Conservation (phyloP, 2,329 filamentous ascomycete genomes). For the Colletotrichum cereale region DNA sequence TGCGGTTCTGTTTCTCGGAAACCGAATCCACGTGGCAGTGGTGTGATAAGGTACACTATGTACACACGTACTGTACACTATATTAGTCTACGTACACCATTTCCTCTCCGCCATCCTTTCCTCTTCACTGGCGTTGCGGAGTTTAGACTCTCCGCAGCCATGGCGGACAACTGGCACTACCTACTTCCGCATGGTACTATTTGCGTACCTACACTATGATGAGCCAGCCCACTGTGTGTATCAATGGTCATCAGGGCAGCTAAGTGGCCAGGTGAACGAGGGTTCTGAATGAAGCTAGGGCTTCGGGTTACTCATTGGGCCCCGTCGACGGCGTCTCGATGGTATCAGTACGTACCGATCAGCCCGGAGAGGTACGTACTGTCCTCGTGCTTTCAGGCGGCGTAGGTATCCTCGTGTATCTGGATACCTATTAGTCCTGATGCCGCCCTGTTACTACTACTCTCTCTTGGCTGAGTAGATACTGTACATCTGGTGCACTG, state of each 20-base stretch:
- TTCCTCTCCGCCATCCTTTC: neutral
- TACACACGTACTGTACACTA: no score
- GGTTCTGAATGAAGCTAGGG: constrained; percentile 10
- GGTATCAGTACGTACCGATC: no score
- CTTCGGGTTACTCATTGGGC: constrained; percentile 33
- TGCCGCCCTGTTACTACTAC: no score
- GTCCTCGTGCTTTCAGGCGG: constrained; percentile 12
- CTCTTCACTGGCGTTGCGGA: constrained; percentile 6
- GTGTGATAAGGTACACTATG: neutral
- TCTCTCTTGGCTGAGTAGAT: neutral
- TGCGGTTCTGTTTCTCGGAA: neutral
- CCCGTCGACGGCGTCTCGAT: neutral
- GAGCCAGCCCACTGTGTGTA: no score
- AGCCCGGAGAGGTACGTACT: constrained; percentile 24
- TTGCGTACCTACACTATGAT: no score
- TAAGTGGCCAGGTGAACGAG: neutral
- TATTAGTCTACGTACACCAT: no score
- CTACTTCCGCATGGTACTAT: neutral
- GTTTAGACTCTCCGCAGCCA: constrained; percentile 8
- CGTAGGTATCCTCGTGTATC: constrained; percentile 27
- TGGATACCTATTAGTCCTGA: no score
- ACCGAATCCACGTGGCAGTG: constrained; percentile 31
- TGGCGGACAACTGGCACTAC: neutral
- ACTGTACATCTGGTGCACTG: no score
- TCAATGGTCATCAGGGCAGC: no score